A percentile compares a stretch with the other conserved stretches of the same genome.
Evolutionary conservation across 140 eudicot genomes (phyloP).

Genomic region (Bidens hawaiensis): DNA sequence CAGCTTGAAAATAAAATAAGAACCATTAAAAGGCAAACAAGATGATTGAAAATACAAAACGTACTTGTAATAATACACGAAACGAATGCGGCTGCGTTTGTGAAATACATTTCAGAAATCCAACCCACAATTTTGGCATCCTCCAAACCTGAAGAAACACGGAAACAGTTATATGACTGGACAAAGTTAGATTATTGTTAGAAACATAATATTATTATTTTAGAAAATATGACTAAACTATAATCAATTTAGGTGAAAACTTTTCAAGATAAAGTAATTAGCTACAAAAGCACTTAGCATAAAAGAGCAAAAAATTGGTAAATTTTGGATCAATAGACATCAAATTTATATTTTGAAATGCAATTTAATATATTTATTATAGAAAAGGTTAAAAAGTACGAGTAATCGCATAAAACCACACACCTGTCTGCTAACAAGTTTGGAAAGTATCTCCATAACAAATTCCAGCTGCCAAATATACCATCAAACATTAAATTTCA

Average conservation of each 20-base stretch:
- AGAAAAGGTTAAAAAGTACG: too few relatives aligned
- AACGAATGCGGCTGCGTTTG: conserved; percentile 96
- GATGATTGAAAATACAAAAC: conserved; percentile 6
- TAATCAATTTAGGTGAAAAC: too few relatives aligned
- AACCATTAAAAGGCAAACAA: background rate
- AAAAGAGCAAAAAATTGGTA: background rate
- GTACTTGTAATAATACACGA: conserved; percentile 73
- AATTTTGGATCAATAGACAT: background rate
- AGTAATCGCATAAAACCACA: conserved; percentile 11
- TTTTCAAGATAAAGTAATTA: too few relatives aligned
- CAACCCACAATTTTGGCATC: conserved; percentile 92
- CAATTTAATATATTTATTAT: too few relatives aligned
- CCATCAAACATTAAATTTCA: background rate
- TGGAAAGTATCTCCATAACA: conserved; percentile 90
- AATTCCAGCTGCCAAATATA: conserved; percentile 56
- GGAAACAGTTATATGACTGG: conserved; percentile 13
- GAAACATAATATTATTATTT: background rate
- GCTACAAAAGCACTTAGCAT: background rate
- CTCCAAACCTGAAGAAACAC: conserved; percentile 68
- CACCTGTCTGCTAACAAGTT: conserved; percentile 89
- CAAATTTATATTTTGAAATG: background rate
- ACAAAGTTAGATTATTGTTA: background rate
- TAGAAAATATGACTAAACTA: background rate
- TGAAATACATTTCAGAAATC: conserved; percentile 85
- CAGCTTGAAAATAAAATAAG: background rate